Evolutionary conservation across 805 yeast species (phyloP).

Genomic region (Candida rishiriensis): DNA sequence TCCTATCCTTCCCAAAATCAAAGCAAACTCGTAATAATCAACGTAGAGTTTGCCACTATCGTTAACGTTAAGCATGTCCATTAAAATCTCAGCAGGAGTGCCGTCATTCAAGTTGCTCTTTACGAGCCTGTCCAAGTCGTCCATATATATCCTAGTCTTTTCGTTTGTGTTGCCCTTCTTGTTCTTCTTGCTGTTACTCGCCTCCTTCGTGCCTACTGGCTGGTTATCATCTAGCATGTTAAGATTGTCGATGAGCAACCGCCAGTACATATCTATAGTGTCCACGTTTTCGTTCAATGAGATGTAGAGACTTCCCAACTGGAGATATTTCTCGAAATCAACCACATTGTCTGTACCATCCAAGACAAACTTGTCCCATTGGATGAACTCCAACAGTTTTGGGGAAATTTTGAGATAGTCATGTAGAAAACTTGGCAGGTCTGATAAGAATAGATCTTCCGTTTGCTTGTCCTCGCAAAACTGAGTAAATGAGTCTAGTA

Average conservation of each 20-base stretch:
- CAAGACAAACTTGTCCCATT: constrained; percentile 27
- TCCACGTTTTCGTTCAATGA: constrained; percentile 30
- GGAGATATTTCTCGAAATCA: constrained; percentile 43
- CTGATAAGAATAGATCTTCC: constrained; percentile 34
- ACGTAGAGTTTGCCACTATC: constrained; percentile 33
- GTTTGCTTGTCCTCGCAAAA: constrained; percentile 32
- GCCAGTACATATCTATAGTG: constrained; percentile 39
- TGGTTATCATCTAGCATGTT: no score
- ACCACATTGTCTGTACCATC: constrained; percentile 38
- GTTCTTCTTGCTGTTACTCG: not conserved
- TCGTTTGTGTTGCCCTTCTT: not conserved
- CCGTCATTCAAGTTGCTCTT: constrained; percentile 24
- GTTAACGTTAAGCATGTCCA: constrained; percentile 44
- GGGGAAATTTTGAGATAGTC: constrained; percentile 28
- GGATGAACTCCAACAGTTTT: constrained; percentile 26
- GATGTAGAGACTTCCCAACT: constrained; percentile 37
- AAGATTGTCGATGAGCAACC: constrained; percentile 24
- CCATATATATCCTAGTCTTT: constrained; percentile 29
- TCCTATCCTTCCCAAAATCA: constrained; percentile 45
- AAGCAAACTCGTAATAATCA: constrained; percentile 43
- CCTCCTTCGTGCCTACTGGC: constrained; percentile 11
- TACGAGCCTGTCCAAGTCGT: constrained; percentile 32
- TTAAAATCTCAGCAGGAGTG: constrained; percentile 30
- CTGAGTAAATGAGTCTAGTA: constrained; percentile 39
- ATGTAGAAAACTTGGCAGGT: constrained; percentile 28